Evolutionary conservation across 768 basidiomycete genomes (phyloP).

Genomic region (Boletellus ananiceps): DNA sequence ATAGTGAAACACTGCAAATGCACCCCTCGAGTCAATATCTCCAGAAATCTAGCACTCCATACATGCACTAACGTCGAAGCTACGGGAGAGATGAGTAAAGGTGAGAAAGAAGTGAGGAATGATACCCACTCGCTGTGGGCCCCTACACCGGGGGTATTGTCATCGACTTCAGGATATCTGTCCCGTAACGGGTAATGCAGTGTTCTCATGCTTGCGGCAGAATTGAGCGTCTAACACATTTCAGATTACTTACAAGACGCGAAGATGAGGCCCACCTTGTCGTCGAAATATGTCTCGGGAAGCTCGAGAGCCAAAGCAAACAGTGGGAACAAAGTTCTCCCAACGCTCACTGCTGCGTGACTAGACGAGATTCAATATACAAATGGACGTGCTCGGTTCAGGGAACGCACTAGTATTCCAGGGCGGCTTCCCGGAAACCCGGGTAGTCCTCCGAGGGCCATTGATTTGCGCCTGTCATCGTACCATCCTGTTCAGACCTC

Average conservation of each 20-base stretch:
- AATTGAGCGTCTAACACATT: slow-evolving; percentile 46
- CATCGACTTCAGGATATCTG: slow-evolving; percentile 44
- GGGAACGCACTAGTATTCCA: slow-evolving; percentile 61
- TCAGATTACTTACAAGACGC: not conserved
- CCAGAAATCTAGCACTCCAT: not conserved
- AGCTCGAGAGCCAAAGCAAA: slow-evolving; percentile 66
- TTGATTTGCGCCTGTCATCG: slow-evolving; percentile 68
- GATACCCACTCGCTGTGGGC: slow-evolving; percentile 68
- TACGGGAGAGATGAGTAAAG: slow-evolving; percentile 12
- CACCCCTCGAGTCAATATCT: not conserved
- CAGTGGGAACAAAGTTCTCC: slow-evolving; percentile 57
- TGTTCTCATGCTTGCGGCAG: slow-evolving; percentile 63
- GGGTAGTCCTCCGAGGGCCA: slow-evolving; percentile 67
- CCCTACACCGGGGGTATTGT: slow-evolving; percentile 76
- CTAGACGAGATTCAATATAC: slow-evolving; percentile 35
- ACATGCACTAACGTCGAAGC: slow-evolving; percentile 37
- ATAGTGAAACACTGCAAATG: slow-evolving; percentile 73
- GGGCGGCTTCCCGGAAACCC: slow-evolving; percentile 53
- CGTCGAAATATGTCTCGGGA: slow-evolving; percentile 57
- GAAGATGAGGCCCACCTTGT: slow-evolving; percentile 44
- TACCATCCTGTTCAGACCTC: slow-evolving; percentile 39
- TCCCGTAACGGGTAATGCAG: slow-evolving; percentile 77
- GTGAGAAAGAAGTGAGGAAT: too few relatives aligned
- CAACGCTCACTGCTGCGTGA: slow-evolving; percentile 48
- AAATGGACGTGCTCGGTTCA: slow-evolving; percentile 9